phyloP scores from a whole-genome alignment of 2,329 filamentous ascomycete species.

The Neofusicoccum laricinum region DNA sequence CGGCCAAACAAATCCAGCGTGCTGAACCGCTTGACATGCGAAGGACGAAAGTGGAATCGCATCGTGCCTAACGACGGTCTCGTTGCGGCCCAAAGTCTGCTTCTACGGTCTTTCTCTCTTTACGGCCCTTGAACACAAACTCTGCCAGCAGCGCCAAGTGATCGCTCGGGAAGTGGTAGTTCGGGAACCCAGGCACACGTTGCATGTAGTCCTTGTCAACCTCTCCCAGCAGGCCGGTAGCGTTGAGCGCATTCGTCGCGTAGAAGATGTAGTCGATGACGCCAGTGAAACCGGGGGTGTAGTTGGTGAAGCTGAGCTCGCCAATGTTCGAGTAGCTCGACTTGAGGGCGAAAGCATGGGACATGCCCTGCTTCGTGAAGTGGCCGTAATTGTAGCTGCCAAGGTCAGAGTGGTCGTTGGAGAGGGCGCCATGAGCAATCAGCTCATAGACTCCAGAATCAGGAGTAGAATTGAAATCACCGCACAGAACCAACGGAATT shows the following conservation, averaged over 20 bases:
- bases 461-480: slow-evolving; percentile 90
- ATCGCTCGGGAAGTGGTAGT: slow-evolving; percentile 91
- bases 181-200: slow-evolving; percentile 85
- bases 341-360: slow-evolving; percentile 89
- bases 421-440: slow-evolving; percentile 74
- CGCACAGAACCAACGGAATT: slow-evolving; percentile 87
- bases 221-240: slow-evolving; percentile 78
- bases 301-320: slow-evolving; percentile 92
- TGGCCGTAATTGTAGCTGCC: slow-evolving; percentile 82
- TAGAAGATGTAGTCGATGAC: slow-evolving; percentile 99
- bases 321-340: slow-evolving; percentile 84
- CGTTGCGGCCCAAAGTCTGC: slow-evolving; percentile 37
- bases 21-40: slow-evolving; percentile 10
- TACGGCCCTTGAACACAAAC: slow-evolving; percentile 83
- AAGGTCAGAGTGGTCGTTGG: slow-evolving; percentile 77
- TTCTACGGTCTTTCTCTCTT: slow-evolving; percentile 59
- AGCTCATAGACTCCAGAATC: slow-evolving; percentile 91
- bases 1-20: slow-evolving; percentile 6
- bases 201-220: slow-evolving; percentile 83
- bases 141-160: slow-evolving; percentile 87
- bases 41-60: slow-evolving; percentile 1
- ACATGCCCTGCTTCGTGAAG: slow-evolving; percentile 88
- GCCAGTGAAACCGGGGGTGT: slow-evolving; percentile 87
- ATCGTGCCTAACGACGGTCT: slow-evolving; percentile 15
- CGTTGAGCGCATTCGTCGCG: slow-evolving; percentile 82